Percentiles rank a stretch among this genome's conserved stretches.
Evolutionary conservation across 352 stramenopile genomes (phyloP).

Genomic region (Pythium biforme): DNA sequence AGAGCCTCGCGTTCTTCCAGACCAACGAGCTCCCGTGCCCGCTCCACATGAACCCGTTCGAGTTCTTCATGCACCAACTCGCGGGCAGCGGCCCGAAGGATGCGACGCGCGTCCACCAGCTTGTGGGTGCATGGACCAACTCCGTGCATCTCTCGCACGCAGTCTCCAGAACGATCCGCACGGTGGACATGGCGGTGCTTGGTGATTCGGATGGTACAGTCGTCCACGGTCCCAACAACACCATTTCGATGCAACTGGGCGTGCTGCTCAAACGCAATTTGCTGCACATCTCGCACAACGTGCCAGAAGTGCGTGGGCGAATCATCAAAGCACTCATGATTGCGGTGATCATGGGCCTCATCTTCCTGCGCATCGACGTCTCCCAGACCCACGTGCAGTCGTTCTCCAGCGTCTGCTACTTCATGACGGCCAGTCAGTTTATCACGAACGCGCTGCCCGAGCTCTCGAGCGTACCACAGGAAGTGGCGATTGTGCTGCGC

Average conservation of each 20-base stretch:
- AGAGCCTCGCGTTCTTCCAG: constrained; percentile 31
- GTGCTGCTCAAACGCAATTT: constrained; percentile 23
- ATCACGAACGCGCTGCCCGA: constrained; percentile 26
- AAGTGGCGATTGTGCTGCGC: constrained; percentile 25
- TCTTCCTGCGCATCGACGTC: constrained; percentile 30
- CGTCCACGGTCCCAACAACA: background rate
- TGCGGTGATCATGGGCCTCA: constrained; percentile 27
- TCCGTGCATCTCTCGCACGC: background rate
- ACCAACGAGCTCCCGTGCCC: constrained; percentile 24
- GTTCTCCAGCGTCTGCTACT: constrained; percentile 45
- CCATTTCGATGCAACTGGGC: background rate
- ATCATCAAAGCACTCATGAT: constrained; percentile 26
- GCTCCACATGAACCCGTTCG: constrained; percentile 31
- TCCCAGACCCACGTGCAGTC: constrained; percentile 47
- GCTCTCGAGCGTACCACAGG: constrained; percentile 23
- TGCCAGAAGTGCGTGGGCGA: constrained; percentile 22
- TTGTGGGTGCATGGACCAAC: constrained; percentile 15
- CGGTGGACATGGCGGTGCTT: background rate
- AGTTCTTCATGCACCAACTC: constrained; percentile 32
- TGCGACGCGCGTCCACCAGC: constrained; percentile 14
- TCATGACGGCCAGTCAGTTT: constrained; percentile 7
- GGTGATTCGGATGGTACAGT: background rate
- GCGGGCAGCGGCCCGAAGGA: constrained; percentile 4
- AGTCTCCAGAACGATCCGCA: background rate
- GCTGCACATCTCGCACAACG: constrained; percentile 22